Base-by-base conservation (phyloP, 1,284 basidiomycete species). In the Rhizoctonia solani region DNA sequence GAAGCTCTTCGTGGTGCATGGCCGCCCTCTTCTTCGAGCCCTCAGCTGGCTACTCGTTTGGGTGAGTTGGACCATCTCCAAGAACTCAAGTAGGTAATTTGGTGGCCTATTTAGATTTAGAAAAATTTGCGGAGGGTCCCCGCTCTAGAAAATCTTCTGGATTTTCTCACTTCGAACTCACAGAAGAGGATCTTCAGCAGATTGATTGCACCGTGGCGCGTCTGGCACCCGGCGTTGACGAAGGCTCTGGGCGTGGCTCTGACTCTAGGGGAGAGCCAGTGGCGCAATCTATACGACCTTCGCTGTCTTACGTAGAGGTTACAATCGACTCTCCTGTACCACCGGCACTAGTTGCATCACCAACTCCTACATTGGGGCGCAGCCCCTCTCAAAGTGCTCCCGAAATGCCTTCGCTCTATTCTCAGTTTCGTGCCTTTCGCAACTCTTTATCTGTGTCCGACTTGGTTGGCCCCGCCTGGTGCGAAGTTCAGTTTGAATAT, bases 401-500 rank as follows among this genome's bases (percentile, higher is more conserved):
- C 4, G n/a, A 21, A 13, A 42, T 23, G 54, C n/a, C 34, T 39
- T 63, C 67, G n/a, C 56, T 68, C 16, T 61, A 63, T 13, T 19
- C 67, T 29, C 32, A 47, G 42, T 68, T 68, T 37, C 47, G 67
- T 27, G 23, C 42, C n/a, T 44, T 16, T 30, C 44, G 58, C 5
- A 53, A 54, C 41, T 46, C 34, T 14, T 27, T 80, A 29, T 75
- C 75, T 27, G 82, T 84, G 1, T 78, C 82, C 0, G 82, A 84
- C 72, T 75, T 84, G 2, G 79, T 80, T 0, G 78, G 77, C 2
- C 81, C 82, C 0, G 74, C 80, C 66, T 93, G 65, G 79, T 80
- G 79, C 66, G 79, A 81, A 68, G 75, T 78, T 4, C 90, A 93
- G 74, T 87, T 84, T 73, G 88, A 90, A 70, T 92, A 92, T 72